Evolutionary conservation across 768 basidiomycete genomes (phyloP), one percentile per base, ranked within the genome.

Genomic region (Auriscalpium orientale): DNA sequence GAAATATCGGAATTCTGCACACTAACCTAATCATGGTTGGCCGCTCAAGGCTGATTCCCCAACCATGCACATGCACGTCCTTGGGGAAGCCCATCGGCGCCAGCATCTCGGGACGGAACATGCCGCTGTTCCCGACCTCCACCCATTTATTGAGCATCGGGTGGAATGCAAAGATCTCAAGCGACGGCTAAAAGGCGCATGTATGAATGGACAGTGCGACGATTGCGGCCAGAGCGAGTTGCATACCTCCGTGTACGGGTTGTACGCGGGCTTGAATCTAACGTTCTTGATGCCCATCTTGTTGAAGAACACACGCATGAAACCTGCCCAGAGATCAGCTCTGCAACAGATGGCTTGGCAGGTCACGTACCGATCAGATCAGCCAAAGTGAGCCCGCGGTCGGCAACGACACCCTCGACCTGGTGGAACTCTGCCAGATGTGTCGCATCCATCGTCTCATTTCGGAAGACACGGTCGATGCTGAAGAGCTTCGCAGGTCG

Each of bases 71-170:
- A 22, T 94, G 86, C 11, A 98, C 93, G 65, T 94, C 94, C 61
- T 91, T 89, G 0, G 97, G 97, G 68, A 98, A 85, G 35, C 97
- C 97, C 95, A 98, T 98, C 8, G 97, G 94, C 68, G 94, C 94
- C 35, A 99, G 77, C 95, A 99, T 98, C 70, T 99, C 97, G 4
- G 97, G 97, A 36, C 97, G 84, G 85, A 99, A 99, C 90, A 99
- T 95, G 21, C 97, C 97, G 67, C 93, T 95, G 74, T 98, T 98
- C 37, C 95, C 95, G 35, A 98, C 92, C 71, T 98, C 95, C 37
- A 98, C 95, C 93, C 94, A 97, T 65, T 89, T 89, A 69, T 89
- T 78, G 40, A 98, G 80, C 71, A 86, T 82, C 40, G 94, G 91
- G 65, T 99, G 97, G 81, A 95, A 99, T 33, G 95, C 94, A 72